phyloP scores from a whole-genome alignment of 73 alveolate genomes.

The Paramecium primaurelia region DNA sequence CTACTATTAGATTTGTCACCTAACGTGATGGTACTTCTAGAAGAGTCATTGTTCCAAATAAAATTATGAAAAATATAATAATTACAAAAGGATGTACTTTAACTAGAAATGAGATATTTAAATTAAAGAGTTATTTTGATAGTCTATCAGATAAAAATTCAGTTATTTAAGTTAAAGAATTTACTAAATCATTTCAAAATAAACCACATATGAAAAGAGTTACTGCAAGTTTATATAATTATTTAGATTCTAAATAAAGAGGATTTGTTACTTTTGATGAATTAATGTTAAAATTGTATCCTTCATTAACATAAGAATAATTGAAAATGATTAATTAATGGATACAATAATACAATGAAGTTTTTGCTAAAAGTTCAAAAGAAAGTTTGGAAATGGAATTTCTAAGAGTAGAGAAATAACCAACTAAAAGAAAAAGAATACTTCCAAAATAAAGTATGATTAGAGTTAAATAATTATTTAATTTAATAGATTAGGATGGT shows the following conservation, averaged over 20 bases:
- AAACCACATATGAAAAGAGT: constrained; percentile 63
- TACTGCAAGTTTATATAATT: constrained; percentile 57
- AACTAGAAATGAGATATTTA: constrained; percentile 52
- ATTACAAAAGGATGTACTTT: constrained; percentile 49
- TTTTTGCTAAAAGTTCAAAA: constrained; percentile 34
- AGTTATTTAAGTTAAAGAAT: constrained; percentile 38
- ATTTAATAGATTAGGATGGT: constrained; percentile 31
- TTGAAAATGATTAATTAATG: constrained; percentile 38
- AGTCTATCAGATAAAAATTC: constrained; percentile 38
- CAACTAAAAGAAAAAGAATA: constrained; percentile 43
- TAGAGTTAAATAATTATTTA: not conserved
- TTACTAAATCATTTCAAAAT: constrained; percentile 47
- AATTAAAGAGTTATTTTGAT: constrained; percentile 54
- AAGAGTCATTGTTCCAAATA: not conserved
- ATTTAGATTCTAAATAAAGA: constrained; percentile 52
- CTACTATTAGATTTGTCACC: not conserved
- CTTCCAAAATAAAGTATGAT: constrained; percentile 29
- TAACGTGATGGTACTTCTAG: not conserved
- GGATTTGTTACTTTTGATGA: constrained; percentile 55
- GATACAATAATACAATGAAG: constrained; percentile 49
- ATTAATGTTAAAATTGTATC: constrained; percentile 49
- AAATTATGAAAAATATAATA: not conserved
- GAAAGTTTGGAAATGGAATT: constrained; percentile 38
- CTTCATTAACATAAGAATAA: constrained; percentile 31
- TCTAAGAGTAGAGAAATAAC: constrained; percentile 36